phyloP scores from a whole-genome alignment of 768 basidiomycete genomes.

The Trametes cinnabarina region DNA sequence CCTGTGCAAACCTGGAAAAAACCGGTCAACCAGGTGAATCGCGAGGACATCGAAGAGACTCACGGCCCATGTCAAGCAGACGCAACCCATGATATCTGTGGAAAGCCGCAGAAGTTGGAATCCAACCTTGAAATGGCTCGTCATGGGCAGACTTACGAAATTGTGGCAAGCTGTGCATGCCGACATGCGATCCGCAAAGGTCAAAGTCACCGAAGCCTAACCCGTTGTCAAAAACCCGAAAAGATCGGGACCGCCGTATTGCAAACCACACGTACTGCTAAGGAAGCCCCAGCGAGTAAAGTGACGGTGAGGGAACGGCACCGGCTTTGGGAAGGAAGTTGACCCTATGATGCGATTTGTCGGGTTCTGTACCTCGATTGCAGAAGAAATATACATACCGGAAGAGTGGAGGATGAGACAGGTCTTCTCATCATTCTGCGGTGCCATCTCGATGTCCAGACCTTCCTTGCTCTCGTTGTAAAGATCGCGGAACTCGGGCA shows the following conservation, averaged over 20 bases:
- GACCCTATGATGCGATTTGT: constrained; percentile 23
- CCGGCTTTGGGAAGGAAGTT: constrained; percentile 31
- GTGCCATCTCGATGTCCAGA: neutral
- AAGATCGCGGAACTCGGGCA: constrained; percentile 22
- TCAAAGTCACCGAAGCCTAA: constrained; percentile 19
- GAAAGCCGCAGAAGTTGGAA: too few relatives aligned
- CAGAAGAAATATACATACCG: constrained; percentile 14
- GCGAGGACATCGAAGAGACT: neutral
- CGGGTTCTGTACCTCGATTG: too few relatives aligned
- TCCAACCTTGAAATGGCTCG: neutral
- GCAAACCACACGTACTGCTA: constrained; percentile 2
- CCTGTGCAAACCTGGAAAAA: constrained; percentile 11
- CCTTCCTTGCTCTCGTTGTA: constrained; percentile 9
- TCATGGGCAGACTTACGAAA: constrained; percentile 21
- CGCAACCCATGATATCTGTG: constrained; percentile 11
- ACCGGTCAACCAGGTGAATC: neutral
- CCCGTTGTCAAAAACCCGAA: neutral
- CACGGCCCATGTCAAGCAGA: constrained; percentile 7
- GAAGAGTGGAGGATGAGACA: constrained; percentile 20
- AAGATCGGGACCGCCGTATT: neutral
- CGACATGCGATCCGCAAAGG: constrained; percentile 16
- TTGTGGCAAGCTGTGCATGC: constrained; percentile 23
- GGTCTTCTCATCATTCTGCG: neutral
- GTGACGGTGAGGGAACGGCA: constrained; percentile 17
- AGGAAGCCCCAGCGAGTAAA: constrained; percentile 18